Percentiles rank a stretch among this genome's conserved stretches.
Evolutionary conservation across 106 monocot genomes (phyloP).

Genomic region (Amphibolis antarctica): DNA sequence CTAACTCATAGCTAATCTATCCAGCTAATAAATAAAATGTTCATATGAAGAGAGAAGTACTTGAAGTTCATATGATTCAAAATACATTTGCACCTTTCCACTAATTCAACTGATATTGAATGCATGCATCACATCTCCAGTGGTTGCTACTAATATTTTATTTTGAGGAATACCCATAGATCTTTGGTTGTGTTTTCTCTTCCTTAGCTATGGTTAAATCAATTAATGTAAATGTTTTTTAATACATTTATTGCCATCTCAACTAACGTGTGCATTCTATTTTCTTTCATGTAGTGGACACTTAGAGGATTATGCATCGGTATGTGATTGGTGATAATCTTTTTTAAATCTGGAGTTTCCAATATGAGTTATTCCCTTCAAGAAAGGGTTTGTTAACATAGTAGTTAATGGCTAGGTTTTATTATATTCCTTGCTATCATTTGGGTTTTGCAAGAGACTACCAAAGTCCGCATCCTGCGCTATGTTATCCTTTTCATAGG

Average conservation of each 20-base stretch:
- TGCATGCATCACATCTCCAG: too few relatives aligned
- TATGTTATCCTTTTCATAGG: constrained; percentile 47
- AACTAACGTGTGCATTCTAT: constrained; percentile 3
- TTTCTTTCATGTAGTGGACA: constrained; percentile 12
- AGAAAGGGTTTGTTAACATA: background rate
- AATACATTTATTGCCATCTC: background rate
- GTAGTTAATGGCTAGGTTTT: constrained; percentile 43
- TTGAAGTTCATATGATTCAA: too few relatives aligned
- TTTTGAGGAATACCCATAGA: background rate
- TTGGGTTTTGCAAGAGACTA: constrained; percentile 83
- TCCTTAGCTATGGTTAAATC: too few relatives aligned
- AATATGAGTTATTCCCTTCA: background rate
- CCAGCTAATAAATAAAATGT: too few relatives aligned
- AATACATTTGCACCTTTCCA: too few relatives aligned
- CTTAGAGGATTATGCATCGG: constrained; percentile 23
- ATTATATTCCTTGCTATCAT: constrained; percentile 68
- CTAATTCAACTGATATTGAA: too few relatives aligned
- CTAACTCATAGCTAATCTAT: too few relatives aligned
- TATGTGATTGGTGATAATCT: constrained; percentile 1
- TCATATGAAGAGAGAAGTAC: too few relatives aligned
- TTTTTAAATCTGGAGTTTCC: background rate
- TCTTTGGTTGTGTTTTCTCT: background rate
- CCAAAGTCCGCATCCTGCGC: constrained; percentile 52
- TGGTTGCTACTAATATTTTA: background rate
- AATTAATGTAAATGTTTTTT: background rate